Evolutionary conservation across 148 eudicot species (phyloP), one percentile per base, ranked within the genome.

Genomic region (Limonium bicolor): DNA sequence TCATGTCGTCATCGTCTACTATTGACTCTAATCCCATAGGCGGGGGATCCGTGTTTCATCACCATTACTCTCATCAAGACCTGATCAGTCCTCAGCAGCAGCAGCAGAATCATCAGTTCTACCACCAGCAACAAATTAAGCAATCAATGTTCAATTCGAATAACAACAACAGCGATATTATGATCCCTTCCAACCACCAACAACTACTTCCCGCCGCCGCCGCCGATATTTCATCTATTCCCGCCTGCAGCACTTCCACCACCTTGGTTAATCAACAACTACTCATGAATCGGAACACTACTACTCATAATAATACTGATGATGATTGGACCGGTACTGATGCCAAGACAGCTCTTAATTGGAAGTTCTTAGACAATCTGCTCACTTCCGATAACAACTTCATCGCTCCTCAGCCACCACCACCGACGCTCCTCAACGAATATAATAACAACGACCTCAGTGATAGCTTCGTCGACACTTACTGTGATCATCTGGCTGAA

Each of bases 301-400:
- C 22, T 12, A 21, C 13, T 21, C 18, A 25, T 25, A 31, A 43
- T 0, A 18, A 24, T n/a, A 20, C 24, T 24, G 30, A 3, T 5
- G 20, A 24, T 25, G 27, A 41, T 16, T 43, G 24, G 13, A 23
- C 13, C n/a, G 30, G 27, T 24, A n/a, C n/a, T n/a, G 48, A 43
- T 10, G 24, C 14, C 29, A 43, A 25, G 31, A 25, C 19, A 28
- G 11, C 0, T 14, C 8, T 13, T 25, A 43, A 24, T 3, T 43
- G 48, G 48, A 43, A 25, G 48, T 43, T 43, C 25, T 23, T 43
- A 12, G 29, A 43, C 7, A 25, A 12, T 24, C 20, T 43, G 48
- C 31, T 43, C 15, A 31, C 30, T 6, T 24, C 15, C 1, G 33
- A 29, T 29, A n/a, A 29, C 7, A n/a, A 29, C 0, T n/a, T 7